Conservation (phyloP, 768 basidiomycete species). For the Kwoniella pini region DNA sequence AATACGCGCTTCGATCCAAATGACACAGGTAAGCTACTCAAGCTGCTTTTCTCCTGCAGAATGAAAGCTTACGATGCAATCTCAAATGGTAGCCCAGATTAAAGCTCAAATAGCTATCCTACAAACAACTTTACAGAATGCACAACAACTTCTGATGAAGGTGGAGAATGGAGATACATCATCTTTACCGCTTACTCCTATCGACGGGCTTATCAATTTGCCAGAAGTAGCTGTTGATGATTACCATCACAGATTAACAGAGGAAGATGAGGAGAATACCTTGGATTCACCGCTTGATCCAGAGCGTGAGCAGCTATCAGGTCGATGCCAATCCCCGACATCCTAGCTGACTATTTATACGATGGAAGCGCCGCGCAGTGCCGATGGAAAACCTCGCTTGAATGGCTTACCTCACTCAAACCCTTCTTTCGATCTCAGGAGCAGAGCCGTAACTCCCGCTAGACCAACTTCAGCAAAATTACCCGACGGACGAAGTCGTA, state of each 20-base stretch:
- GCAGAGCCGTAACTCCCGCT: conserved; percentile 35
- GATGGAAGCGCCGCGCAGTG: background rate
- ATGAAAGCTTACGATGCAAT: too few relatives aligned
- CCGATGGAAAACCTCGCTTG: background rate
- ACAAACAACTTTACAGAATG: conserved; percentile 23
- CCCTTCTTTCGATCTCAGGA: conserved; percentile 38
- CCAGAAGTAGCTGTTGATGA: conserved; percentile 18
- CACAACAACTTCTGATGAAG: conserved; percentile 26
- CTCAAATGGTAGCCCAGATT: conserved; percentile 27
- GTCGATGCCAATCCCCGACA: too few relatives aligned
- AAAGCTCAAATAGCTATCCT: conserved; percentile 26
- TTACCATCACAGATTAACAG: background rate
- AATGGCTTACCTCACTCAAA: conserved; percentile 35
- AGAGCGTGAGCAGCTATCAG: conserved; percentile 5
- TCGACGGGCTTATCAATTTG: conserved; percentile 14
- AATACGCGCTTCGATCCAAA: conserved; percentile 1
- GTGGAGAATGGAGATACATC: conserved; percentile 12
- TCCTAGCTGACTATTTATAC: background rate
- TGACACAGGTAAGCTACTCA: conserved; percentile 25
- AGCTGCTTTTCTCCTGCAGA: too few relatives aligned
- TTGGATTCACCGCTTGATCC: conserved; percentile 11
- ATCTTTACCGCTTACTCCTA: conserved; percentile 21
- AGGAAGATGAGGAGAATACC: conserved; percentile 3
- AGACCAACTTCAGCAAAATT: conserved; percentile 11
- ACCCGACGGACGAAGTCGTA: conserved; percentile 39